Conservation (phyloP, 441 rosid genomes). For the Bocquillonia castaneifolia region DNA sequence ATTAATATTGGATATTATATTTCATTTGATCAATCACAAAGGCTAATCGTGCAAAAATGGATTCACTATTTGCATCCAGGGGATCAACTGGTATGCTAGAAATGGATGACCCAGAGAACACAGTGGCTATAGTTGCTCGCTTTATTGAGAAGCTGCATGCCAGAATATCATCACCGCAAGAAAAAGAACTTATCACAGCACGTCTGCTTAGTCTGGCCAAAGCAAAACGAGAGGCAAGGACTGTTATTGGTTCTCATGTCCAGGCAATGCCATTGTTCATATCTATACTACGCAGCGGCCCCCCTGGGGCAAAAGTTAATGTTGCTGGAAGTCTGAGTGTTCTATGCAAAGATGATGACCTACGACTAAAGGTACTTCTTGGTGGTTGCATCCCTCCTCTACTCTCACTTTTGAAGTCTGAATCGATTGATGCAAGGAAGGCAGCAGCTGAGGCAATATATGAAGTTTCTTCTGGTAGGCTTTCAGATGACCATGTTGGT, state of each 20-base stretch:
- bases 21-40: neutral
- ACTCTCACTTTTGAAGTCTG: slow-evolving; percentile 73
- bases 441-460: slow-evolving; percentile 81
- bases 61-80: slow-evolving; percentile 31
- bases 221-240: slow-evolving; percentile 69
- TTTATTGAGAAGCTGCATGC: slow-evolving; percentile 77
- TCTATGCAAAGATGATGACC: slow-evolving; percentile 69
- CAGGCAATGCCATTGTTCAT: slow-evolving; percentile 88
- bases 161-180: slow-evolving; percentile 56
- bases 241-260: slow-evolving; percentile 58
- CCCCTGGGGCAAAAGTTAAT: slow-evolving; percentile 58
- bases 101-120: slow-evolving; percentile 53
- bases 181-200: slow-evolving; percentile 72
- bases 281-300: slow-evolving; percentile 73
- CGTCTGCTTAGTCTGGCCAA: slow-evolving; percentile 67
- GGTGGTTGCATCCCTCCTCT: slow-evolving; percentile 94
- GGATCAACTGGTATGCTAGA: slow-evolving; percentile 43
- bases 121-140: slow-evolving; percentile 58
- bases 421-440: slow-evolving; percentile 58
- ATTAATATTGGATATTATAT: neutral
- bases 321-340: slow-evolving; percentile 61
- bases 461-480: slow-evolving; percentile 76
- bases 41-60: slow-evolving; percentile 9
- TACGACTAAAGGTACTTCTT: slow-evolving; percentile 71
- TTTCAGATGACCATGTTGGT: slow-evolving; percentile 75